Base-by-base conservation (phyloP, 2,329 filamentous ascomycete species). In the Ophiocordyceps sinensis region DNA sequence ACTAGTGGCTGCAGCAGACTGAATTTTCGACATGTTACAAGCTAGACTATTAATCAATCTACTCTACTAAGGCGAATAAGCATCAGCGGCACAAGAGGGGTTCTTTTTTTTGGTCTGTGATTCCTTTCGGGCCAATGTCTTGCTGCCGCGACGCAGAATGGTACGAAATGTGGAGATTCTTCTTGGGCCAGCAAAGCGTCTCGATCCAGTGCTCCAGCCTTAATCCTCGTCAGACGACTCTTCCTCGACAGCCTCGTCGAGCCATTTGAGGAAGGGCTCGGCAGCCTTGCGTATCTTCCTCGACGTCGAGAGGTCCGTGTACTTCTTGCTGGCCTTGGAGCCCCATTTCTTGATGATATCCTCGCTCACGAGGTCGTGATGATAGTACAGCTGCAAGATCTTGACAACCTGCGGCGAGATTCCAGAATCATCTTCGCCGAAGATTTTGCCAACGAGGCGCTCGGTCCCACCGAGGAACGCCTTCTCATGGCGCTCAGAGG, bases 221-320 rank as follows among this genome's bases (percentile, higher is more conserved):
- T 59, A 57, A 51, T 77, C 75, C 15, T 79, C 77, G 19, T 81
- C 79, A 8, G 67, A 68, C 10, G 70, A 71, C 45, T 80, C 78
- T 49, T 84, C 79, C 47, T 82, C 78, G 61, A 88, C 83, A 41
- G 88, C 88, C 63, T 83, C 85, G 52, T 85, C 77, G 44, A 96
- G 85, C 89, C 88, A 96, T 53, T 79, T 83, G 56, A 95, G 73
- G 75, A 98, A 98, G 49, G 85, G 81, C 70, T 93, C 84, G 41
- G 91, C 87, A 49, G 85, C 83, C 72, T 93, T 89, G 68, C 88
- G 86, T 47, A 96, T 87, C 74, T 93, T 94, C 73, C 87, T 89
- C 67, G 86, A 94, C 46, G 79, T 88, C 45, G 80, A 60, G 45
- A 93, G 65, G 60, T 96, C 89, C 52, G 93, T 85, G 61, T 96